Evolutionary conservation across 768 basidiomycete species (phyloP), one percentile per base, ranked within the genome.

Genomic region (Hygrocybe punicea): DNA sequence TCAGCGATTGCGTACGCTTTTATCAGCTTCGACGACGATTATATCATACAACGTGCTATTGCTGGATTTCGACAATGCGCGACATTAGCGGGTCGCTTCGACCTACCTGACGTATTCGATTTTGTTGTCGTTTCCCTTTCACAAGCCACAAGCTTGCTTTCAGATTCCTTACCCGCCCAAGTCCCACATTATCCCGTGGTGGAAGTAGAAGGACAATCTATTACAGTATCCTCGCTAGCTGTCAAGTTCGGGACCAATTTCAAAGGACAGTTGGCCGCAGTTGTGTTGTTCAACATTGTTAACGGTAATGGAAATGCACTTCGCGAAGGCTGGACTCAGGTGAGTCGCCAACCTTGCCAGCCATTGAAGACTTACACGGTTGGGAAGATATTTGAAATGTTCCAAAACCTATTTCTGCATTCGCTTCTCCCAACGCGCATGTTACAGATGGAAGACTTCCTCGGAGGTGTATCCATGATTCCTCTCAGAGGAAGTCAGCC

Each of bases 381-480:
- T 56, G 19, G 14, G 19, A 14, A 97, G 90, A 93, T 99, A 54
- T 98, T 99, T 64, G 96, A 98, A 71, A 98, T 98, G 87, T 95
- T 96, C 73, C 89, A 95, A 66, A 97, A 94, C 34, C 77, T 99
- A 21, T 99, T 98, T 74, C 72, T 98, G 46, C 91, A 98, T 68
- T 95, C 95, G 16, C 78, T 98, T 23, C 77, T 99, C 16, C 97
- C 97, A 0, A 84, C 80, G 9, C 80, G 88, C 50, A 91, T 99
- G 89, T 75, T 97, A 10, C 93, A 96, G 69, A 95, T 97, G 91
- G 96, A 97, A 68, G 97, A 98, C 67, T 98, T 99, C 76, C 81
- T 98, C 8, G 93, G 93, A n/a, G 95, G 94, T 14, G 84, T 87
- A 33, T 89, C 92, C 6, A 87, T 86, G 77, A 98, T 98, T 63